phyloP scores from a whole-genome alignment of 345 rosid genomes.

The Noccaea bulbosa region DNA sequence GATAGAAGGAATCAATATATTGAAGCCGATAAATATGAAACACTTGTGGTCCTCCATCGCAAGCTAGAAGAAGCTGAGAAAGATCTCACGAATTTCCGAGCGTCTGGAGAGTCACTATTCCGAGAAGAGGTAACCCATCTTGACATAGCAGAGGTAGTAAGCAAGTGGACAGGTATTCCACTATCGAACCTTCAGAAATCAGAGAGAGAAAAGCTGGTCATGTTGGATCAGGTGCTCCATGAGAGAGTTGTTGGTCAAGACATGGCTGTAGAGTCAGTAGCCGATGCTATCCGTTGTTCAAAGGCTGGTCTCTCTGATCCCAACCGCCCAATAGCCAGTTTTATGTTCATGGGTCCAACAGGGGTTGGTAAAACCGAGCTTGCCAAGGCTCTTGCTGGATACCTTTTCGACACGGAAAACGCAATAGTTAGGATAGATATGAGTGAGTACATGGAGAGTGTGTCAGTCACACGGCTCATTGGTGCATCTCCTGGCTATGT shows the following conservation, averaged over 20 bases:
- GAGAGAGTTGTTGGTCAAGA: slow-evolving; percentile 94
- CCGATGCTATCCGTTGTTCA: slow-evolving; percentile 91
- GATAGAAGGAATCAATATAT: slow-evolving; percentile 68
- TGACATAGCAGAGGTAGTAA: slow-evolving; percentile 92
- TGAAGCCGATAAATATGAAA: slow-evolving; percentile 97
- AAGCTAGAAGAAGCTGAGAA: slow-evolving; percentile 88
- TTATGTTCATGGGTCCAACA: slow-evolving; percentile 99
- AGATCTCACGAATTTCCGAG: slow-evolving; percentile 68
- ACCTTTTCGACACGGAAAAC: slow-evolving; percentile 85
- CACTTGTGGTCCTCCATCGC: slow-evolving; percentile 78
- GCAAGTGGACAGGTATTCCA: slow-evolving; percentile 99
- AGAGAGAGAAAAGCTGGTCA: slow-evolving; percentile 85
- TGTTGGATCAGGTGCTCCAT: slow-evolving; percentile 83
- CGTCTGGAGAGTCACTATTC: slow-evolving; percentile 76
- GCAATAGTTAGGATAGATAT: slow-evolving; percentile 94
- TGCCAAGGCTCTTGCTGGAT: slow-evolving; percentile 82
- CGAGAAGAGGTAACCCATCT: slow-evolving; percentile 88
- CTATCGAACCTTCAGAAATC: slow-evolving; percentile 92
- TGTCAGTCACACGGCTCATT: slow-evolving; percentile 86
- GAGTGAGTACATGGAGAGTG: slow-evolving; percentile 97
- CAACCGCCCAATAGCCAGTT: slow-evolving; percentile 90
- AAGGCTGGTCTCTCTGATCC: slow-evolving; percentile 98
- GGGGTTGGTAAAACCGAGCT: slow-evolving; percentile 98
- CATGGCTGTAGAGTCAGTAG: slow-evolving; percentile 91
- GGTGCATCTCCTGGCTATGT: slow-evolving; percentile 98